Conservation (phyloP, 1,284 basidiomycete species). For the Rhodotorula sp. region DNA sequence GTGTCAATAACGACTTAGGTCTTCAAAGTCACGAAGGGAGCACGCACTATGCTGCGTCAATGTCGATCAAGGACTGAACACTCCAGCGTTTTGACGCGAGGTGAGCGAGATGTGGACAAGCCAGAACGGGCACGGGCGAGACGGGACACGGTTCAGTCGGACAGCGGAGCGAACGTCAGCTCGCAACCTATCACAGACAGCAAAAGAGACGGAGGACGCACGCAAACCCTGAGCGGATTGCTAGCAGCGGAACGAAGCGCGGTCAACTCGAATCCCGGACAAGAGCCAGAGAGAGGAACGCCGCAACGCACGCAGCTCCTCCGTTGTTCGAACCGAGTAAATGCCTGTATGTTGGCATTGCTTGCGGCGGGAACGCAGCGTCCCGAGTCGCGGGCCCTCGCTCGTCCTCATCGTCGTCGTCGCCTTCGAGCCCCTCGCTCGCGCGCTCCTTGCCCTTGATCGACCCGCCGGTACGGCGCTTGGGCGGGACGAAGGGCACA, state of each 20-base stretch:
- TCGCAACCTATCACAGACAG: no score
- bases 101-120: no score
- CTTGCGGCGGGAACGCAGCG: slow-evolving; percentile 6
- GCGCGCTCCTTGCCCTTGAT: slow-evolving; percentile 38
- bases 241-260: neutral
- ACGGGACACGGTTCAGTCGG: no score
- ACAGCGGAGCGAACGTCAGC: no score
- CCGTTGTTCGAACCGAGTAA: slow-evolving; percentile 24
- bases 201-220: no score
- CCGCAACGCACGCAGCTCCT: slow-evolving; percentile 11
- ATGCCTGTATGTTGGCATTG: slow-evolving; percentile 25
- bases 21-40: neutral
- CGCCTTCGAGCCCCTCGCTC: neutral
- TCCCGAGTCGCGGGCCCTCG: neutral
- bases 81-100: no score
- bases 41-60: slow-evolving; percentile 62
- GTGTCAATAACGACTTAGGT: no score
- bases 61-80: slow-evolving; percentile 45
- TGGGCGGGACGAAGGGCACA: slow-evolving; percentile 33
- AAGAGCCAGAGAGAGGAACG: neutral
- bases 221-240: no score
- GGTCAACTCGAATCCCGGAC: neutral
- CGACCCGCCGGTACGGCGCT: slow-evolving; percentile 27
- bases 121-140: no score
- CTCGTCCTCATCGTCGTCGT: neutral